These are phyloP conservation scores for Aspergillus unguis DNA, from an alignment of 2,329 filamentous ascomycete species.

Conservation along the genomic window DNA sequence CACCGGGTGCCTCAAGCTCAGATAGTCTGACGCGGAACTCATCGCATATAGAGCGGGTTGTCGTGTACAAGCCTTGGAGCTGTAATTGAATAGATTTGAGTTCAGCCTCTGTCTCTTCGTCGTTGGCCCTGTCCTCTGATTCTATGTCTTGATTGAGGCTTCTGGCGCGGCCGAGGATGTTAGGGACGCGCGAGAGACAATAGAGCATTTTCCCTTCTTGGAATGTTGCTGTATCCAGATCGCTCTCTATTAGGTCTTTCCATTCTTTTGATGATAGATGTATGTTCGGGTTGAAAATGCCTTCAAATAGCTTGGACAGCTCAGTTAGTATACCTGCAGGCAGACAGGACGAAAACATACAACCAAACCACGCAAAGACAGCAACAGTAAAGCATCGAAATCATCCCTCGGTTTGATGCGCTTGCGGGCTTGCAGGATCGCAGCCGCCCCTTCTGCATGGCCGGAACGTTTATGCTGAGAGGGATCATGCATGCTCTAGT, in stretches of 20 bases:
- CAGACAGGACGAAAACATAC: conserved; percentile 16
- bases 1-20: conserved; percentile 2
- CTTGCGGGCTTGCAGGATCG: conserved; percentile 35
- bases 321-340: no score
- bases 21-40: conserved; percentile 17
- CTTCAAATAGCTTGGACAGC: conserved; percentile 32
- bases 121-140: not conserved
- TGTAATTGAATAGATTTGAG: conserved; percentile 18
- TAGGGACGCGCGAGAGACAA: conserved; percentile 29
- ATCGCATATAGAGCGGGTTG: conserved; percentile 17
- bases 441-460: conserved; percentile 35
- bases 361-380: conserved; percentile 35
- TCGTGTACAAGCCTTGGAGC: conserved; percentile 21
- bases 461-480: conserved; percentile 17
- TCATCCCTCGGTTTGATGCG: conserved; percentile 27
- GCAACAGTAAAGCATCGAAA: conserved; percentile 35
- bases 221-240: conserved; percentile 22
- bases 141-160: conserved; percentile 1
- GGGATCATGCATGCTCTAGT: not conserved
- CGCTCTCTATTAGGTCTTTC: conserved; percentile 30
- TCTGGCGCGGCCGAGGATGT: conserved; percentile 26
- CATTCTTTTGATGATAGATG: conserved; percentile 32
- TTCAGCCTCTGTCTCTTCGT: conserved; percentile 8
- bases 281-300: conserved; percentile 33
- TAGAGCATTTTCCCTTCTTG: conserved; percentile 32